Base-by-base conservation (phyloP, 2,329 filamentous ascomycete genomes). In the Alternaria alternata region DNA sequence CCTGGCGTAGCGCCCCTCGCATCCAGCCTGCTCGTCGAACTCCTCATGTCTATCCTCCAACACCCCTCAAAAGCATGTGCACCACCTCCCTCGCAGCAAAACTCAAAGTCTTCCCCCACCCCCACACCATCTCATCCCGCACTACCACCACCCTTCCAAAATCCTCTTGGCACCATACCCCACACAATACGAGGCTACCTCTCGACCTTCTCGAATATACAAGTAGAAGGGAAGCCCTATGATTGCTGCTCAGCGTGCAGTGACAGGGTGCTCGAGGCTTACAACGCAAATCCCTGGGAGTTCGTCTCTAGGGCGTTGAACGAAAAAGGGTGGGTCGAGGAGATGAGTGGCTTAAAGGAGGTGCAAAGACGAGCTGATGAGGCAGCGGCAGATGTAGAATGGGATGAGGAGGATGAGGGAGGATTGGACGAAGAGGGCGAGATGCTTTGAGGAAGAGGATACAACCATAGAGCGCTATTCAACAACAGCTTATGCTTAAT, bases 1-100 rank as follows among this genome's bases (percentile, higher is more conserved):
- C 95, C 95, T 0, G 95, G 95, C 16, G 89, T 97, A 36, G 94
- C 95, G 14, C 90, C 93, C 9, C 95, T 97, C 57, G 95, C 95
- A 7, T 97, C 95, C 3, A 92, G 93, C 2, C 85, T 96, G 34
- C 85, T 97, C 6, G 94, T 98, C 48, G 95, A 99, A 78, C 85
- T 98, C 5, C 85, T 99, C 28, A 89, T 94, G 9, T 96, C 92
- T 59, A 81, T 97, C 36, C 83, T 97, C 9, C 95, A 99, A 75
- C 94, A 84, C 64, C 80, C 79, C 1, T 75, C 79, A 8, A 76
- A 76, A 59, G 77, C 76, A 5, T 78, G 76, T 26, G 69, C 56
- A 5, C 57, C 54, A 42, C 62, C 58, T 5, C 66, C 53, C 18
- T 61, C 60, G 11, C 28, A 61, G 26, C 56, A 68, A 24, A 49